Conservation (phyloP, 441 rosid species). For the Kokia cookei region DNA sequence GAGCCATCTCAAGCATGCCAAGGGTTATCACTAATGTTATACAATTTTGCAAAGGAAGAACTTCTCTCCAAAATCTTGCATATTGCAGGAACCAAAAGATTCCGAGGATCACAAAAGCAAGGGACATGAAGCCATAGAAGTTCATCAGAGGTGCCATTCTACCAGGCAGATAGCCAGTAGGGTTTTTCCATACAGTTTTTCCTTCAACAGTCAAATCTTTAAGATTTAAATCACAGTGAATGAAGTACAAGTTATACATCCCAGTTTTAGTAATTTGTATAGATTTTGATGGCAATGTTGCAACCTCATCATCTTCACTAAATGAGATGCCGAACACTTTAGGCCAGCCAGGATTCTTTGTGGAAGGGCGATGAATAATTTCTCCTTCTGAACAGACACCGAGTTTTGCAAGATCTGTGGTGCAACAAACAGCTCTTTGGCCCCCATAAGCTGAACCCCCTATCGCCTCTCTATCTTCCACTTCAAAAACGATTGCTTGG, state of each 20-base stretch:
- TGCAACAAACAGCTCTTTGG: conserved; percentile 93
- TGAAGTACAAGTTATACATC: conserved; percentile 93
- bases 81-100: conserved; percentile 90
- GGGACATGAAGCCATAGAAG: conserved; percentile 81
- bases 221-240: conserved; percentile 77
- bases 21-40: conserved; percentile 75
- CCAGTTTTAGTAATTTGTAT: conserved; percentile 71
- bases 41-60: conserved; percentile 85
- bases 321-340: conserved; percentile 62
- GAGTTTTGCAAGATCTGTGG: conserved; percentile 80
- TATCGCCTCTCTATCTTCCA: conserved; percentile 77
- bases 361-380: conserved; percentile 73
- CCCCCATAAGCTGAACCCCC: conserved; percentile 99
- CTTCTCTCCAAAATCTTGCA: conserved; percentile 83
- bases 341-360: conserved; percentile 65
- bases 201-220: conserved; percentile 69
- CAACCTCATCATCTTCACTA: conserved; percentile 30
- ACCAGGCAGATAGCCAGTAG: conserved; percentile 83
- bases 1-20: conserved; percentile 91
- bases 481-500: conserved; percentile 81
- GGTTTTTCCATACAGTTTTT: conserved; percentile 91
- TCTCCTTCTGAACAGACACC: conserved; percentile 79
- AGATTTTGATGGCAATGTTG: conserved; percentile 41
- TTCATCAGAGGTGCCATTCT: conserved; percentile 96
- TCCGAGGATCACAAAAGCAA: conserved; percentile 82